Evolutionary conservation across 148 eudicot species (phyloP), one percentile per base, ranked within the genome.

Genomic region (Rhododendron ovatum): DNA sequence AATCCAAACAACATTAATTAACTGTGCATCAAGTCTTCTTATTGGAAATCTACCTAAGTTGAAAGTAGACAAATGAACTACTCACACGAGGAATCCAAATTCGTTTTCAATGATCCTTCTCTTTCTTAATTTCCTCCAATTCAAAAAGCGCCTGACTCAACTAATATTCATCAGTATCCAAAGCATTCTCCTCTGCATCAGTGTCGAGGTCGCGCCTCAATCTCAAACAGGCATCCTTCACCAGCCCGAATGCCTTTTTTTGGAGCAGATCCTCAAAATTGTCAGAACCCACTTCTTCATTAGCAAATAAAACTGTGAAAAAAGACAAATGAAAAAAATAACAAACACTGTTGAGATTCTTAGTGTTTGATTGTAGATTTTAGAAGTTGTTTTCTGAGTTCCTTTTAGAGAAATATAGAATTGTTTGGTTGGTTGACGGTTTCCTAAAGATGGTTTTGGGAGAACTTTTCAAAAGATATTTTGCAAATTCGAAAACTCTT

Each of bases 11-110:
- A 48, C 51, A 37, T 37, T 37, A 39, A 45, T 45, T 8, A 45
- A 9, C 48, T 45, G 48, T 45, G 48, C 48, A 45, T 45, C 48
- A 45, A 45, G 48, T 45, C 1, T 45, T 45, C 48, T 45, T 45
- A 45, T 45, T 7, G 20, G 24, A 75, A 17, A 20, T n/a, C 24
- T 28, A 26, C 74, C 33, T 2, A 67, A 67, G 74, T 75, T 75
- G 20, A 26, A 71, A 67, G 22, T 15, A 75, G 39, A 8, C 74
- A n/a, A 26, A 24, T 37, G 26, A 39, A 45, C 50, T 24, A 37
- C 80, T 77, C 48, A 77, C 80, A 77, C 48, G 17, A 77, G 80
- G 80, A 77, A 77, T 7, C 80, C 80, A 77, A 41, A 77, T 0
- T 24, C 24, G 9, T 41, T 20, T 77, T 9, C 48, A 15, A 15